Base-by-base conservation (phyloP, 2,329 filamentous ascomycete species). In the Capronia americana region DNA sequence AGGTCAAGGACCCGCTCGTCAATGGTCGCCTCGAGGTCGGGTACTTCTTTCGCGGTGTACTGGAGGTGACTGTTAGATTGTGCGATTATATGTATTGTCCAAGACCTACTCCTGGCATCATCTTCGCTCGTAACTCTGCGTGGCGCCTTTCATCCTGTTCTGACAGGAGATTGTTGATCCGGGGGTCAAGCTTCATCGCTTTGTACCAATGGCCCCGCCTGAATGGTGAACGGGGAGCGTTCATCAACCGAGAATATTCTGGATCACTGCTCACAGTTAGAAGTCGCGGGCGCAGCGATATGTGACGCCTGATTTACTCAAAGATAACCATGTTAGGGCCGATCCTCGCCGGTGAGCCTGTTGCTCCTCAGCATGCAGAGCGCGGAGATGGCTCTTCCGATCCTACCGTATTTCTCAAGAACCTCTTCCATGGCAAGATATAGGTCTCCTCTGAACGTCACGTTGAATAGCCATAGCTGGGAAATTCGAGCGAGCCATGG, bases 271-370 rank as follows among this genome's bases (percentile, higher is more conserved):
- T 61, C 12, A 17, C 7, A 32, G 38, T 58, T 26, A 58, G 56
- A n/a, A 20, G 26, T 14, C 17, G 26, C 23, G 12, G 30, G 14
- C 17, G 11, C 17, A 23, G 32, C 28, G 56, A 24, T 26, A 20
- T 24, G 17, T 17, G 24, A 48, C 10, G 34, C 28, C 17, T 28
- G 24, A 30, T 17, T n/a, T 44, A 46, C 38, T 58, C 56, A 41
- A 44, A 30, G 38, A 67, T 44, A n/a, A 68, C 24, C 54, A 54
- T 55, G 44, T 66, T 64, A 4, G 65, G 68, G 11, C 14, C 57
- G 20, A 68, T 60, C 20, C 61, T 50, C n/a, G 54, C 59, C 2
- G 53, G 69, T 1, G 70, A 62, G 24, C 75, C 75, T 69, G 32
- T 46, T 38, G 4, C 24, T 2, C 14, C 23, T 58, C n/a, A 58